Base-by-base conservation (phyloP, 179 eudicot species). In the Silene coronaria region DNA sequence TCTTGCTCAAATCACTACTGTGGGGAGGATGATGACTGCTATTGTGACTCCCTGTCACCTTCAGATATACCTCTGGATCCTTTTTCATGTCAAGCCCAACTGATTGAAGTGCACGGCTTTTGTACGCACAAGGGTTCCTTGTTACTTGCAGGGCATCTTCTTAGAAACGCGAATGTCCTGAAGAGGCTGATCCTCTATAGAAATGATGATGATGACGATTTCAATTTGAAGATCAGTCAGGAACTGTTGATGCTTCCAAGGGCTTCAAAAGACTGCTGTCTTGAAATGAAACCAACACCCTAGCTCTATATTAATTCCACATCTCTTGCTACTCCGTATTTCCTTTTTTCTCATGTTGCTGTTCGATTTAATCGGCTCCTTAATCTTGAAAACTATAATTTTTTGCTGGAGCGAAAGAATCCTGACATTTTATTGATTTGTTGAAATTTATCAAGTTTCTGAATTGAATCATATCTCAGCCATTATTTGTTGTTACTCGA, bases 121-220 rank as follows among this genome's bases (percentile, higher is more conserved):
- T 48, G 23, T 13, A 57, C 23, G 9, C 30, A 22, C 8, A 51
- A 75, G 72, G 4, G 30, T 32, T 42, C 30, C 8, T 6, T 45
- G 11, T 45, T 14, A 5, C 53, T 59, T 10, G 46, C 61, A 2
- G 8, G 32, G 21, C 60, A 59, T 76, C 75, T 76, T 13, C 61
- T 70, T n/a, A 14, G 3, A n/a, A 70, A 59, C 0, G 61, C 60
- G 16, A 2, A 30, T 24, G 16, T n/a, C 2, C 24, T 75, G 34
- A 30, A 75, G 36, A 51, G 34, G 30, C 34, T 66, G 72, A 67
- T 22, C 3, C 6, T 75, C 28, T 27, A 75, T 26, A 75, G 51
- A 48, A 0, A 48, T 2, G 17, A 48, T 0, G 55, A 48, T 48
- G 53, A 66, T 6, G 19, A n/a, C n/a, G n/a, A n/a, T n/a, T n/a